Evolutionary conservation across 768 basidiomycete species (phyloP), one percentile per base, ranked within the genome.

Genomic region (Collybia sp.): DNA sequence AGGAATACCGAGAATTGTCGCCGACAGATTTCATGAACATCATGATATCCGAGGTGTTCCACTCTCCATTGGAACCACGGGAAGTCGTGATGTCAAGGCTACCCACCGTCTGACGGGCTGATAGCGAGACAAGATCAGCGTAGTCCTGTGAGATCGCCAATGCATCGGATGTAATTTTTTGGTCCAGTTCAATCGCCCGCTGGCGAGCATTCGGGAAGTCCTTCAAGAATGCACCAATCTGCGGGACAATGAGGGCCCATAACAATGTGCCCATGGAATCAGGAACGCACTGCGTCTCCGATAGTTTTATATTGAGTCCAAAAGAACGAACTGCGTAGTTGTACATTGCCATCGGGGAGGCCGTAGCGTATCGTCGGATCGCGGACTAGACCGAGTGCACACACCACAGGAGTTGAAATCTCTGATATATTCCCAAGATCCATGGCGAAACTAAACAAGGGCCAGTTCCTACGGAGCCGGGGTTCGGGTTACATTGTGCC

Each of bases 41-140:
- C 25, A 80, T 58, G 5, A 76, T 58, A 57, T 82, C 79, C 13
- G 51, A 63, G 1, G 69, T 69, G 55, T 82, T 80, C 63, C 70
- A 77, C 9, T 68, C 63, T 3, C 78, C 76, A 50, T 70, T 58
- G 20, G 56, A 54, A 16, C 65, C 72, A 48, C 71, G 70, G 10
- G 77, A 73, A 25, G 79, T 55, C 1, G 81, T 82, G 43, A 82
- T 66, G 51, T 84, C 81, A 12, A 65, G 73, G 5, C 75, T 71
- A 9, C 68, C 76, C 3, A 81, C 62, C 16, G 75, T 70, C 55
- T 84, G 79, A 33, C 79, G 62, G 40, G 79, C 64, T 3, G 79
- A 79, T 17, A 82, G 62, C 10, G 69, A 73, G 3, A 77, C 73
- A 12, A 81, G 49, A 6, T 62, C 65, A 17, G 77, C 74, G 51